Conservation (phyloP, 2,329 filamentous ascomycete species). For the Gnomoniopsis sp. region DNA sequence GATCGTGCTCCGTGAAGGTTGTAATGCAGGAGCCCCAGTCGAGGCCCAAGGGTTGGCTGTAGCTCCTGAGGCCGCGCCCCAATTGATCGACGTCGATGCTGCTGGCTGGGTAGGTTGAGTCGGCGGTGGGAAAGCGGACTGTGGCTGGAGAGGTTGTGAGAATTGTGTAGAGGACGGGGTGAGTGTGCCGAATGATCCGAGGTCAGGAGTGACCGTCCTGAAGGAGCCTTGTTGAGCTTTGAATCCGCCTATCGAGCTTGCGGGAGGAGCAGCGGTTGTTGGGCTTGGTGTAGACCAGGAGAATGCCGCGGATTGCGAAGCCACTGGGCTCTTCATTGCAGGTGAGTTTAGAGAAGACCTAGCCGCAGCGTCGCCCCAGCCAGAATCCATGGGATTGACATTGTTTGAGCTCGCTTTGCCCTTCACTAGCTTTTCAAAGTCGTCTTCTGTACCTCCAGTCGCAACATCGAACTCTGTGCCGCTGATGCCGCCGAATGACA, state of each 20-base stretch:
- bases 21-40: conserved; percentile 29
- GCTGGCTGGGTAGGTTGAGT: conserved; percentile 21
- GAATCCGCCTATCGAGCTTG: conserved; percentile 30
- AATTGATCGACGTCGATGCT: conserved; percentile 44
- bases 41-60: conserved; percentile 48
- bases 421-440: conserved; percentile 88
- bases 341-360: conserved; percentile 31
- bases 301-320: conserved; percentile 44
- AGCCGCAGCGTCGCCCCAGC: conserved; percentile 46
- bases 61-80: conserved; percentile 40
- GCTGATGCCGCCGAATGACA: conserved; percentile 67
- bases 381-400: conserved; percentile 39
- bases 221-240: conserved; percentile 41
- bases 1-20: conserved; percentile 20
- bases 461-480: conserved; percentile 53
- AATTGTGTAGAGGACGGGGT: conserved; percentile 60
- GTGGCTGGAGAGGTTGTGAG: conserved; percentile 54
- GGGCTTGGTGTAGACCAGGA: conserved; percentile 61
- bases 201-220: conserved; percentile 58
- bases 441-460: conserved; percentile 58
- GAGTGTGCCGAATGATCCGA: conserved; percentile 52
- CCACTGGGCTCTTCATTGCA: conserved; percentile 28
- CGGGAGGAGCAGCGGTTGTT: conserved; percentile 28
- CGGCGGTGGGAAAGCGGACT: conserved; percentile 24
- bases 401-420: conserved; percentile 52